Evolutionary conservation across 2,329 filamentous ascomycete genomes (phyloP).

Genomic region (Neofusicoccum parvum): DNA sequence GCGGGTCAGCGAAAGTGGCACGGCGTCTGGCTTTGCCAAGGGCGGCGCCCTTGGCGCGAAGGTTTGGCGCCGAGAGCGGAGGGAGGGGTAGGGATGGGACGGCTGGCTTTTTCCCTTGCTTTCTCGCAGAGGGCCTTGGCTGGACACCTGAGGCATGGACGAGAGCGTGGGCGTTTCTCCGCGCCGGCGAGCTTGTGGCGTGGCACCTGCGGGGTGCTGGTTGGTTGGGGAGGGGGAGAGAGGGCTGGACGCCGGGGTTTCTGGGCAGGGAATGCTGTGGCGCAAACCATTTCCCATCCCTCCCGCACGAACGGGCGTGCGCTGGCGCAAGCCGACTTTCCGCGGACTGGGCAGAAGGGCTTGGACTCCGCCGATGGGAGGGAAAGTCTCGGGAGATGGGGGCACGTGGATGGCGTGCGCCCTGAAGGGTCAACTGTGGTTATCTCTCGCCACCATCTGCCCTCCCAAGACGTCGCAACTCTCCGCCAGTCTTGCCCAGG

Average conservation of each 20-base stretch:
- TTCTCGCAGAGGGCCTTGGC: not conserved
- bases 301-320: not conserved
- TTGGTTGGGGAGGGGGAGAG: not conserved
- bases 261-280: not conserved
- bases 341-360: not conserved
- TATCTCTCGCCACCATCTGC: no score
- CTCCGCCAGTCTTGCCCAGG: not conserved
- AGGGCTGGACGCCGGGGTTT: not conserved
- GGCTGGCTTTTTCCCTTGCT: not conserved
- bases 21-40: not conserved
- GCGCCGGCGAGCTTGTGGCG: no score
- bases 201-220: no score
- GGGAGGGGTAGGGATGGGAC: no score
- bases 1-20: not conserved
- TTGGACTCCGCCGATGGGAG: not conserved
- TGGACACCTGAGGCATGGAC: not conserved
- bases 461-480: no score
- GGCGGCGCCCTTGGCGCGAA: slow-evolving; percentile 6
- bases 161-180: no score
- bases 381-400: no score
- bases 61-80: slow-evolving; percentile 5
- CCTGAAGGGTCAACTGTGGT: not conserved
- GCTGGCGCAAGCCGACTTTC: not conserved
- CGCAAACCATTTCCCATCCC: not conserved
- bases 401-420: not conserved